Conservation (phyloP, 2,329 filamentous ascomycete species). For the Fusarium albidum region DNA sequence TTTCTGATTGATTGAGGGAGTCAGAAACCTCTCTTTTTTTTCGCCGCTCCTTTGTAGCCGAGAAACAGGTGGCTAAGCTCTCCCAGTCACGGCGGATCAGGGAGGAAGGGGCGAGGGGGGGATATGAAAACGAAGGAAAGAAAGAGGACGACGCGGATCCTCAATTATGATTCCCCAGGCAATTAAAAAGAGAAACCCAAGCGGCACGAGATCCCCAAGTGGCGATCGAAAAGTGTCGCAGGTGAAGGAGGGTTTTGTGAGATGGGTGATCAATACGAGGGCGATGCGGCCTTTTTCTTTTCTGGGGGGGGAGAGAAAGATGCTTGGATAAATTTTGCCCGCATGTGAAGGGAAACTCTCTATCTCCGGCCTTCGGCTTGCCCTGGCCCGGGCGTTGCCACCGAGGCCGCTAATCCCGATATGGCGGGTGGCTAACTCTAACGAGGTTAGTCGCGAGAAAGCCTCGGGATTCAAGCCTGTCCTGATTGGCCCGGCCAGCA, state of each 20-base stretch:
- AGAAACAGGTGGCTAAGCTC: background rate
- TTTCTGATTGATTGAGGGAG: conserved; percentile 19
- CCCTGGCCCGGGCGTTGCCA: conserved; percentile 34
- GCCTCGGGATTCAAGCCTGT: conserved; percentile 35
- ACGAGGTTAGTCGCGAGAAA: conserved; percentile 41
- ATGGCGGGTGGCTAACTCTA: conserved; percentile 6
- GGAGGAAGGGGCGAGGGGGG: too few species aligned
- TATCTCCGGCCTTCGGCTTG: conserved; percentile 40
- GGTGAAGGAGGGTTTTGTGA: conserved; percentile 26
- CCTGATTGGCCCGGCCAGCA: conserved; percentile 39
- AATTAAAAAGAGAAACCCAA: conserved; percentile 17
- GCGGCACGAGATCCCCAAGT: conserved; percentile 23
- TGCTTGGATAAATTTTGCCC: conserved; percentile 37
- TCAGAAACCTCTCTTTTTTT: conserved; percentile 35
- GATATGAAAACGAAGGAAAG: conserved; percentile 1
- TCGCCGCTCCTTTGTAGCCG: conserved; percentile 4
- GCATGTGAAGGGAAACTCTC: conserved; percentile 42
- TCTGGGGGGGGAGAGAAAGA: conserved; percentile 19
- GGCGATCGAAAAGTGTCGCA: conserved; percentile 26
- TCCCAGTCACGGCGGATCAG: conserved; percentile 1
- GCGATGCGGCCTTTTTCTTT: conserved; percentile 38
- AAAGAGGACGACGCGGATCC: conserved; percentile 5
- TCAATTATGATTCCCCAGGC: conserved; percentile 27
- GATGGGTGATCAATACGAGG: conserved; percentile 17
- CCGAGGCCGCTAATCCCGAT: conserved; percentile 19